Evolutionary conservation across 2,329 filamentous ascomycete genomes (phyloP).

Genomic region (Hypoxylon sp.): DNA sequence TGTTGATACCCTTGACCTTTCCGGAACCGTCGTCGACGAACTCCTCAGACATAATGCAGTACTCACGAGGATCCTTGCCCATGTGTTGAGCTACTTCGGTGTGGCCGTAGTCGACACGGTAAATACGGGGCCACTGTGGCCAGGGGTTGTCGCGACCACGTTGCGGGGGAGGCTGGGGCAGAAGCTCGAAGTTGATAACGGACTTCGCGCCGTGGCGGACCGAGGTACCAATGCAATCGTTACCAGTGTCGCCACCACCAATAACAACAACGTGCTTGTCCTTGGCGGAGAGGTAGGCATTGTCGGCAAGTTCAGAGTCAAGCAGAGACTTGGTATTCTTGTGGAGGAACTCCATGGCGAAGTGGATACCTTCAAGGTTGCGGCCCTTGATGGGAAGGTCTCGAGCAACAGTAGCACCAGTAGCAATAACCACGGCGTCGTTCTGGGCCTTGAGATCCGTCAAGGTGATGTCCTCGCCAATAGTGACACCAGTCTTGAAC

Average conservation of each 20-base stretch:
- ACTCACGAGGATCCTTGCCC: constrained; percentile 95
- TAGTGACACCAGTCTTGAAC: constrained; percentile 79
- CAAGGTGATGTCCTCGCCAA: constrained; percentile 80
- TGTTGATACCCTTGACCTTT: constrained; percentile 95
- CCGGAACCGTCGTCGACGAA: constrained; percentile 90
- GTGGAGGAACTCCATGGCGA: constrained; percentile 96
- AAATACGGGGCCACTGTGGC: constrained; percentile 98
- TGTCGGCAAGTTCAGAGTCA: constrained; percentile 86
- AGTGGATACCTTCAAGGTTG: constrained; percentile 89
- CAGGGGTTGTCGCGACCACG: constrained; percentile 95
- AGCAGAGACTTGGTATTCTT: constrained; percentile 97
- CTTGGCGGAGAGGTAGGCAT: constrained; percentile 91
- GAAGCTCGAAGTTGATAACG: constrained; percentile 94
- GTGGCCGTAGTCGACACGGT: constrained; percentile 98
- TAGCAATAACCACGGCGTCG: constrained; percentile 89
- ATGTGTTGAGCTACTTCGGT: constrained; percentile 95
- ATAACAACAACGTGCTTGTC: constrained; percentile 97
- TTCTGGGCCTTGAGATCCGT: constrained; percentile 76
- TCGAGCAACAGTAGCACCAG: constrained; percentile 90
- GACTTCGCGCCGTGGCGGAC: constrained; percentile 95
- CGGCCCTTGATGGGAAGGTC: constrained; percentile 91
- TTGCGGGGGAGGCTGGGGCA: constrained; percentile 90
- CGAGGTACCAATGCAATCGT: constrained; percentile 97
- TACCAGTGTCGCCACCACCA: constrained; percentile 96
- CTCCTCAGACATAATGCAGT: constrained; percentile 97